phyloP scores from a whole-genome alignment of 768 basidiomycete species.

The Amanita thiersii region DNA sequence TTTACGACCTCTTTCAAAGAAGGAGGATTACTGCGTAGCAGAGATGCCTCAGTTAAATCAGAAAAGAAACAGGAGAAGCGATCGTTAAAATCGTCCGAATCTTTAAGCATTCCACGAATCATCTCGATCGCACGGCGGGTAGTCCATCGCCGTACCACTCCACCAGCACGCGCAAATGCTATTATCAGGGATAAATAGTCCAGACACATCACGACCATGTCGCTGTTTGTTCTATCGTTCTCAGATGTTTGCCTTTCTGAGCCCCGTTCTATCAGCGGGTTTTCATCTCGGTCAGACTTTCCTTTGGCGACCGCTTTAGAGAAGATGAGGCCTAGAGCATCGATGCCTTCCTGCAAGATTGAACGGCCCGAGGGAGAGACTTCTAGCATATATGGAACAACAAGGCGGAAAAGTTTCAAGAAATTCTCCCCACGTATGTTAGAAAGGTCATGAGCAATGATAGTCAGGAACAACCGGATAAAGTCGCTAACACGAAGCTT shows the following conservation, averaged over 20 bases:
- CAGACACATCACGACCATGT: constrained; percentile 48
- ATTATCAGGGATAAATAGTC: constrained; percentile 55
- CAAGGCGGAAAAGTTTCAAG: constrained; percentile 48
- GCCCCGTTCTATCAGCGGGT: constrained; percentile 17
- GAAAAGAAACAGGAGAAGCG: constrained; percentile 44
- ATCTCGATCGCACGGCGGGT: constrained; percentile 46
- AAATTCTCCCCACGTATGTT: constrained; percentile 65
- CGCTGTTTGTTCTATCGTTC: constrained; percentile 42
- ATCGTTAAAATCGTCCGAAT: constrained; percentile 29
- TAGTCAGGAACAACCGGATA: constrained; percentile 65
- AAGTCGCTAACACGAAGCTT: constrained; percentile 56
- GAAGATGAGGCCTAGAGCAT: constrained; percentile 55
- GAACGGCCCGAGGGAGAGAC: constrained; percentile 42
- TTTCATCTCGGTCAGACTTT: constrained; percentile 22
- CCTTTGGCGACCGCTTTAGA: constrained; percentile 34
- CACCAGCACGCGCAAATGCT: constrained; percentile 43
- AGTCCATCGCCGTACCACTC: constrained; percentile 31
- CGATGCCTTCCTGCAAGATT: constrained; percentile 58
- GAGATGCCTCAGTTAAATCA: constrained; percentile 39
- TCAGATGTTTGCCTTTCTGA: constrained; percentile 28
- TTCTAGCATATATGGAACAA: constrained; percentile 51
- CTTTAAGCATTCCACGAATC: constrained; percentile 47
- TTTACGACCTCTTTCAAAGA: constrained; percentile 39
- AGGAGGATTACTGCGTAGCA: constrained; percentile 38
- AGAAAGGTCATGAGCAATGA: constrained; percentile 68